phyloP scores from a whole-genome alignment of 768 basidiomycete genomes.

The Austroboletus eburneus region DNA sequence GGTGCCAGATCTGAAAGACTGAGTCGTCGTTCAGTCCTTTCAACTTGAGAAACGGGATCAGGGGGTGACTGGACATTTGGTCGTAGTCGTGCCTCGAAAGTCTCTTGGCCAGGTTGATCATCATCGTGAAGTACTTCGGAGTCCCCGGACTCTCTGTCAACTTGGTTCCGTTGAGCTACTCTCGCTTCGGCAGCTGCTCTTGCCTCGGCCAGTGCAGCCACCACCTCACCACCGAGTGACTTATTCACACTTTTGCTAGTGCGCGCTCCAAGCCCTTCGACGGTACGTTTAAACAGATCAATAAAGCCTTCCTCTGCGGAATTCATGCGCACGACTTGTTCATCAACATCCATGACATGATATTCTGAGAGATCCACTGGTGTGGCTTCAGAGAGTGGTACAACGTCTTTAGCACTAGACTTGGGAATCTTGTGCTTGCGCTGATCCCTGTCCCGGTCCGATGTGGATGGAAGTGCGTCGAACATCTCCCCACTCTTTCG shows the following conservation, averaged over 20 bases:
- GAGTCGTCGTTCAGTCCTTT: slow-evolving; percentile 35
- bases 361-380: slow-evolving; percentile 15
- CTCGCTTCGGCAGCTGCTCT: slow-evolving; percentile 62
- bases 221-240: slow-evolving; percentile 52
- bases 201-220: slow-evolving; percentile 61
- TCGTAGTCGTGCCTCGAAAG: not conserved
- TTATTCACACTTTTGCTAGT: slow-evolving; percentile 56
- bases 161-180: slow-evolving; percentile 59
- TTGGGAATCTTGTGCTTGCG: slow-evolving; percentile 50
- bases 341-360: slow-evolving; percentile 22
- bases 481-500: slow-evolving; percentile 61
- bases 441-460: slow-evolving; percentile 36
- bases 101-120: slow-evolving; percentile 7
- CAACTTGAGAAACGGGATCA: not conserved
- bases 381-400: slow-evolving; percentile 10
- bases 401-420: slow-evolving; percentile 34
- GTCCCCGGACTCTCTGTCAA: slow-evolving; percentile 31
- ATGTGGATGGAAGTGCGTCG: slow-evolving; percentile 11
- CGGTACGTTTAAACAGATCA: slow-evolving; percentile 64
- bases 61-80: not conserved
- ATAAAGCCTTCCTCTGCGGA: slow-evolving; percentile 46
- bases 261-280: slow-evolving; percentile 61
- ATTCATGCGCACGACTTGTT: slow-evolving; percentile 8
- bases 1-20: slow-evolving; percentile 61
- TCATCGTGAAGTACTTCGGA: slow-evolving; percentile 26